Base-by-base conservation (phyloP, 2,329 filamentous ascomycete genomes). In the Leptodontidium sp. region DNA sequence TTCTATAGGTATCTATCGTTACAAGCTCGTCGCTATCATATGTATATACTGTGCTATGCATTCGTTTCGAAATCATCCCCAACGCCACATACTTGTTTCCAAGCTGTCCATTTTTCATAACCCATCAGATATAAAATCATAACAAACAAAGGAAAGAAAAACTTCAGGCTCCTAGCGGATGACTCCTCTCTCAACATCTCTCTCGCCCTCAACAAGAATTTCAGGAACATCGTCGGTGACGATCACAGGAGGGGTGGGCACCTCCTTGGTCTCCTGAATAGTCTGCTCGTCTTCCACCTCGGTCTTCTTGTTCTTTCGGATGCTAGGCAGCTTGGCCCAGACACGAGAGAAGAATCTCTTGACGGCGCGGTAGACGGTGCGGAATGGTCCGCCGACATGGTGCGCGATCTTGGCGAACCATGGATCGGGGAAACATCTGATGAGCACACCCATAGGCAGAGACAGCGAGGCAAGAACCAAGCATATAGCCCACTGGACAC, bases 401-500 rank as follows among this genome's bases (percentile, higher is more conserved):
- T 32, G 24, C 17, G 64, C 64, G 43, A 66, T 43, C 55, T 38
- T 52, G 14, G 9, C 43, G 45, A 66, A 66, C 64, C 64, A 61
- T 15, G 64, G 43, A 17, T 66, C 64, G 5, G 64, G 64, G 47
- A 66, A 59, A 15, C 40, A 52, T 21, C 64, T 55, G 12, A 66
- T 40, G 29, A 66, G 26, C 9, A 66, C 55, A 32, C 93, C 96
- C 66, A 97, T 85, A 0, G 94, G 93, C 32, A 98, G 88, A 29
- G 95, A 97, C n/a, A 97, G 81, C 72, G 91, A 84, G 38, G 94
- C 94, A 45, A 97, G 87, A 32, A 96, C 84, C 67, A 99, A 86
- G 12, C 94, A 97, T 74, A 95, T 91, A 7, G 85, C 94, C 95
- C 95, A 98, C 78, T 97, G 91, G 14, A 85, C 82, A n/a, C 87